Conservation (phyloP, 192 early-diverging fungal species). For the Rhizophlyctis rosea region DNA sequence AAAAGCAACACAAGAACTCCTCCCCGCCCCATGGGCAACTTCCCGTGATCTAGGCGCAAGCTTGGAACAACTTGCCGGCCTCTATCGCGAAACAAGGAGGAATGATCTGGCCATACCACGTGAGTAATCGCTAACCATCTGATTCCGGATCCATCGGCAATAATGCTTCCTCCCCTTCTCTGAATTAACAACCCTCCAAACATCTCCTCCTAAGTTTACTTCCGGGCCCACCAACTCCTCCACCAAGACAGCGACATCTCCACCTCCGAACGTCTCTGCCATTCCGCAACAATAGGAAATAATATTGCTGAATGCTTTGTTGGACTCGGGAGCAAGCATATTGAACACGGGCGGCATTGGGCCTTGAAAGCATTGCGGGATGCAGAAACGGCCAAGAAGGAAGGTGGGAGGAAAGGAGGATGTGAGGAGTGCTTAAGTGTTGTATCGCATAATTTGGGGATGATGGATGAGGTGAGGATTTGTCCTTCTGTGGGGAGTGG, state of each 20-base stretch:
- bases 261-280: constrained; percentile 2
- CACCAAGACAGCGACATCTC: constrained; percentile 4
- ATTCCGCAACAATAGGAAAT: constrained; percentile 15
- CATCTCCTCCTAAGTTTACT: constrained; percentile 15
- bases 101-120: constrained; percentile 2
- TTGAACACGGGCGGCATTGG: constrained; percentile 3
- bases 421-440: constrained; percentile 12
- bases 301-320: constrained; percentile 23
- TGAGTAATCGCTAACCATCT: too few relatives aligned
- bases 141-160: not conserved
- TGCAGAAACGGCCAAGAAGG: not conserved
- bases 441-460: constrained; percentile 22
- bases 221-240: constrained; percentile 10
- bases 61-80: constrained; percentile 16
- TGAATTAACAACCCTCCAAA: not conserved
- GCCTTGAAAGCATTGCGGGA: not conserved
- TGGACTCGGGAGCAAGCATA: not conserved
- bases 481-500: too few relatives aligned
- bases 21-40: constrained; percentile 13
- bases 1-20: not conserved
- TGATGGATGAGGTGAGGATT: constrained; percentile 5
- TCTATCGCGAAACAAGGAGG: constrained; percentile 8
- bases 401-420: not conserved
- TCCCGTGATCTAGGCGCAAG: constrained; percentile 10
- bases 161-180: not conserved